A percentile compares a stretch with the other conserved stretches of the same genome.
Evolutionary conservation across 495 filamentous ascomycete species (phyloP).

Genomic region (Trypethelium eluteriae): DNA sequence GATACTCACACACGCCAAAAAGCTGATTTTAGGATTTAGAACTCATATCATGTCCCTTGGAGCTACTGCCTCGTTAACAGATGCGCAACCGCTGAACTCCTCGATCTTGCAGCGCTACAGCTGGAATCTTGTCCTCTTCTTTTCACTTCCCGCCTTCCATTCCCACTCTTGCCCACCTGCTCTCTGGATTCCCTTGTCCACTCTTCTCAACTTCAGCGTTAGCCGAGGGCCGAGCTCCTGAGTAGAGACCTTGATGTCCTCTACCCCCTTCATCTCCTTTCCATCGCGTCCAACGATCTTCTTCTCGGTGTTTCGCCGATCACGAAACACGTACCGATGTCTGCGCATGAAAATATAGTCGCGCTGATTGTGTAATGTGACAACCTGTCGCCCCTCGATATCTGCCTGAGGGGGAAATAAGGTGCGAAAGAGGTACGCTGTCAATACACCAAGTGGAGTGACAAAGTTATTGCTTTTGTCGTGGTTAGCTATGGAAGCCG

Average conservation of each 20-base stretch:
- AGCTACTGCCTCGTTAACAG: neutral
- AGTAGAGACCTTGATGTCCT: constrained; percentile 72
- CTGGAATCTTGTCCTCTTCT: constrained; percentile 74
- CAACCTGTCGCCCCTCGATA: constrained; percentile 72
- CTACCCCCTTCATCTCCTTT: constrained; percentile 73
- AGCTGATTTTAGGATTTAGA: neutral
- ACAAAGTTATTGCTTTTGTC: constrained; percentile 67
- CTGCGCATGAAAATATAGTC: constrained; percentile 92
- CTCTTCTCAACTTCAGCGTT: constrained; percentile 79
- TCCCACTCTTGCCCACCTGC: constrained; percentile 83
- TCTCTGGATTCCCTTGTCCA: constrained; percentile 82
- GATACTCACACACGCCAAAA: too few relatives aligned
- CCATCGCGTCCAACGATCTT: constrained; percentile 76
- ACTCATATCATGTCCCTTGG: neutral
- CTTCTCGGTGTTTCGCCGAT: constrained; percentile 78
- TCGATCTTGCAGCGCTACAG: neutral
- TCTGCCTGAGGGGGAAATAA: constrained; percentile 81
- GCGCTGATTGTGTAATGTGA: constrained; percentile 89
- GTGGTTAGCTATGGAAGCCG: too few relatives aligned
- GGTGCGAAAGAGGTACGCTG: constrained; percentile 73
- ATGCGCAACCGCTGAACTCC: neutral
- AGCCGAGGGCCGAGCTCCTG: constrained; percentile 81
- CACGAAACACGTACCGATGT: constrained; percentile 86
- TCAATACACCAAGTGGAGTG: constrained; percentile 84
- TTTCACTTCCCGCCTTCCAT: constrained; percentile 92